These are phyloP conservation scores for Tricholoma terreum DNA, from an alignment of 768 basidiomycete genomes.

Conservation along the genomic window DNA sequence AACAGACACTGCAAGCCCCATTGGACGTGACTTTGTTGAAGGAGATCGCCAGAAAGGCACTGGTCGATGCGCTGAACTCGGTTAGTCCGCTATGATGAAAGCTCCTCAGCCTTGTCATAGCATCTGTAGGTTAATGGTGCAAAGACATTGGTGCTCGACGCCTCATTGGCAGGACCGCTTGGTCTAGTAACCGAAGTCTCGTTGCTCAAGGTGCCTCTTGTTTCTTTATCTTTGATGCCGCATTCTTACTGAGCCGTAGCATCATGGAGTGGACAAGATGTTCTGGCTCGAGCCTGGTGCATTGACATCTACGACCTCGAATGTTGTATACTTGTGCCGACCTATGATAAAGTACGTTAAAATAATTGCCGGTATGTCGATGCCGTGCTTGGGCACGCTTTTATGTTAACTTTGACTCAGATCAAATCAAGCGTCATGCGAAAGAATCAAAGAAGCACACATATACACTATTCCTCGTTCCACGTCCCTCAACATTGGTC, in stretches of 20 bases:
- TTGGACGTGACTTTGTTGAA: constrained; percentile 66
- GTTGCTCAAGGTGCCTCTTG: constrained; percentile 69
- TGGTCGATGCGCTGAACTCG: constrained; percentile 84
- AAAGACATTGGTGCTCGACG: constrained; percentile 94
- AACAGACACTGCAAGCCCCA: constrained; percentile 15
- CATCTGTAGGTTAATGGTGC: constrained; percentile 75
- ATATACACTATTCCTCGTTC: constrained; percentile 86
- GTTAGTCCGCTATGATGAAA: constrained; percentile 34
- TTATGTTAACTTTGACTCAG: constrained; percentile 43
- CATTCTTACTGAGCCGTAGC: constrained; percentile 43
- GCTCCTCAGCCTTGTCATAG: not conserved
- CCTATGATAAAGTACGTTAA: constrained; percentile 83
- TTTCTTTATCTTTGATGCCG: not conserved
- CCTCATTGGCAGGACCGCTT: constrained; percentile 83
- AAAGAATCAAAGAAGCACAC: constrained; percentile 71
- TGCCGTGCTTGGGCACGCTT: constrained; percentile 10
- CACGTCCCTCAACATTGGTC: constrained; percentile 83
- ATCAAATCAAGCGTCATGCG: constrained; percentile 85
- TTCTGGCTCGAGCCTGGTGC: constrained; percentile 96
- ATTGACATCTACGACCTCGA: constrained; percentile 76
- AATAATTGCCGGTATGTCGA: constrained; percentile 81
- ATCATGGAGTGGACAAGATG: constrained; percentile 99
- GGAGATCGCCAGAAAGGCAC: constrained; percentile 75
- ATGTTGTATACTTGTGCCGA: constrained; percentile 90
- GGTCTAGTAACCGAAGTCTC: constrained; percentile 95